phyloP scores from a whole-genome alignment of 441 rosid species.

The Isatis lusitanica region DNA sequence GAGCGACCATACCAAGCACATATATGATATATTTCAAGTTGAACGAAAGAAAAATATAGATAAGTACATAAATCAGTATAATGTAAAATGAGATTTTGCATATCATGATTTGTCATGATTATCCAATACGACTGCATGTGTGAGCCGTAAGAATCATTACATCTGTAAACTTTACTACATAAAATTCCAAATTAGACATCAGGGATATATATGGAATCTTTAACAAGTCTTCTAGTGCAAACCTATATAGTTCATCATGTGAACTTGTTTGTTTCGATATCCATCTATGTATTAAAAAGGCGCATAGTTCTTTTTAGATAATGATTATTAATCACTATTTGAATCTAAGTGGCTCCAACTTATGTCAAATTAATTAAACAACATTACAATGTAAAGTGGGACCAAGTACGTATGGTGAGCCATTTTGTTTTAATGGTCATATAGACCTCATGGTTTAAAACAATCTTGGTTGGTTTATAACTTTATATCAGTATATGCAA shows the following conservation, averaged over 20 bases:
- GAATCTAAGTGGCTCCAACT: background rate
- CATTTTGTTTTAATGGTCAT: background rate
- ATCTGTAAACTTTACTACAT: background rate
- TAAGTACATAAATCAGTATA: background rate
- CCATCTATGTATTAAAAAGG: background rate
- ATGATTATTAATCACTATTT: background rate
- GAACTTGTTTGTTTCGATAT: constrained; percentile 18
- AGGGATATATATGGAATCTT: background rate
- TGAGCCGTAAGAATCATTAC: background rate
- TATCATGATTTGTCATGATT: background rate
- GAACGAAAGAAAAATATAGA: background rate
- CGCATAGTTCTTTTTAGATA: background rate
- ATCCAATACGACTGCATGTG: background rate
- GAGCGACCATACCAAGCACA: too few relatives aligned
- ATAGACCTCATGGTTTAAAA: background rate
- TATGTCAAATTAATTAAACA: background rate
- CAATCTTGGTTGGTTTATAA: too few relatives aligned
- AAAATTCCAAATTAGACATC: background rate
- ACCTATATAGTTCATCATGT: constrained; percentile 2
- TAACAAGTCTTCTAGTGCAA: background rate
- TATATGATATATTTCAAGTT: background rate
- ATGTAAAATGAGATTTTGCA: background rate
- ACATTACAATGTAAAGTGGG: background rate
- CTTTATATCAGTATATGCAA: too few relatives aligned
- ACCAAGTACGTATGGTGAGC: background rate